Evolutionary conservation across 192 early-diverging fungal species (phyloP).

Genomic region (Piromyces finnis): DNA sequence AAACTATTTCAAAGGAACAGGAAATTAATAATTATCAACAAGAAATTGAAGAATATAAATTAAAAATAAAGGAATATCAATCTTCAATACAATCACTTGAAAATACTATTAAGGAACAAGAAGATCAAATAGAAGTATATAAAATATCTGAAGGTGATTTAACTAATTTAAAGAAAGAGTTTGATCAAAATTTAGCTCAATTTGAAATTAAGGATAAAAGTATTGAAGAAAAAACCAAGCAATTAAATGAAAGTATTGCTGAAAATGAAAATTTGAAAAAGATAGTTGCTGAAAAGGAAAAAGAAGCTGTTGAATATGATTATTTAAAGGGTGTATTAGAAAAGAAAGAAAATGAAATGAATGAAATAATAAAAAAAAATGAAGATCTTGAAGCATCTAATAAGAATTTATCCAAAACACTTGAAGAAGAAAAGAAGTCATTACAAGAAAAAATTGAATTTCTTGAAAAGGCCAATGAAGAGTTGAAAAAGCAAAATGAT

Average conservation of each 20-base stretch:
- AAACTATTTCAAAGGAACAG: background rate
- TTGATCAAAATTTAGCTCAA: background rate
- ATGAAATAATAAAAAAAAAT: background rate
- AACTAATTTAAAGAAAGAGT: background rate
- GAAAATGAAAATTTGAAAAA: background rate
- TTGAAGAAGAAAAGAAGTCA: background rate
- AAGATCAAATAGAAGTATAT: background rate
- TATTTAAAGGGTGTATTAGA: background rate
- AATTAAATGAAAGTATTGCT: background rate
- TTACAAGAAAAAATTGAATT: background rate
- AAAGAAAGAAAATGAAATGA: background rate
- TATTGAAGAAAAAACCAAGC: background rate
- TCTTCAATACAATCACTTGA: background rate
- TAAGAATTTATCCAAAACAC: background rate
- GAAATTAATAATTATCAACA: background rate
- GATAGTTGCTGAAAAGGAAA: background rate
- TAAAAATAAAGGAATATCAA: background rate
- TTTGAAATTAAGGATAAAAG: background rate
- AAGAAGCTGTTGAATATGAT: background rate
- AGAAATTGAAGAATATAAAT: background rate
- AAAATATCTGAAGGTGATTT: background rate
- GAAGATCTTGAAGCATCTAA: background rate
- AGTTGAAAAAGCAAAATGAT: background rate
- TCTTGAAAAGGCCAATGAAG: background rate
- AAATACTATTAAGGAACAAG: background rate